Evolutionary conservation across 2,329 filamentous ascomycete genomes (phyloP), one percentile per base, ranked within the genome.

Genomic region (Acarospora socialis): DNA sequence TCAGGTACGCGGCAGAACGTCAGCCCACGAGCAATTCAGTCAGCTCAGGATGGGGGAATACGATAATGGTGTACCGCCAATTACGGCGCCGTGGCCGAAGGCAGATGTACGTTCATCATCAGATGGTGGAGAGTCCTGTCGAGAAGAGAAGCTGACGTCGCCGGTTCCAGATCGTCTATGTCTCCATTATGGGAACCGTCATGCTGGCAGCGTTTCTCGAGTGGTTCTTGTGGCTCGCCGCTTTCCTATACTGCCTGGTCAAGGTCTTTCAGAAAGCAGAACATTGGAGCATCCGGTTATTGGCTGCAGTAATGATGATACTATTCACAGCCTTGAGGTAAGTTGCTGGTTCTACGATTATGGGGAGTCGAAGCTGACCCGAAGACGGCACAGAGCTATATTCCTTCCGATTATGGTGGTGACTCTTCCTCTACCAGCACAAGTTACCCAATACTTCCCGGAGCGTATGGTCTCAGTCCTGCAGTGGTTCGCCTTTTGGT

Each of bases 401-500:
- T 95, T 93, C 56, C 64, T 95, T 17, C 87, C 87, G 0, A 80
- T 94, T 43, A 93, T 95, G 84, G 57, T 94, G 14, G 83, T 93
- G 28, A 95, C 86, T 0, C 64, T 95, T 4, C 87, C 87, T 1
- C 64, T 95, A 3, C 87, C 87, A 1, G 57, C 65, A 13, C 67
- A 73, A 36, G 63, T 94, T 27, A 76, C 76, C 5, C 64, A 70
- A 37, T 68, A 80, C 44, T 92, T 87, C 58, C 86, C 87, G 0
- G 34, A 52, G 3, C 33, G 54, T 1, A 70, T 90, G 64, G 78
- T 90, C 23, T 56, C 52, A 2, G 66, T 80, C 28, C 66, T 95
- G 9, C 86, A 94, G 51, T 92, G 83, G 80, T 93, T 95, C 49
- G 86, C 84, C 3, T 95, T 95, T 54, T 94, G 82, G 77, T 76